These are phyloP conservation scores for Boeremia exigua DNA, from an alignment of 2,329 filamentous ascomycete species.

Conservation along the genomic window DNA sequence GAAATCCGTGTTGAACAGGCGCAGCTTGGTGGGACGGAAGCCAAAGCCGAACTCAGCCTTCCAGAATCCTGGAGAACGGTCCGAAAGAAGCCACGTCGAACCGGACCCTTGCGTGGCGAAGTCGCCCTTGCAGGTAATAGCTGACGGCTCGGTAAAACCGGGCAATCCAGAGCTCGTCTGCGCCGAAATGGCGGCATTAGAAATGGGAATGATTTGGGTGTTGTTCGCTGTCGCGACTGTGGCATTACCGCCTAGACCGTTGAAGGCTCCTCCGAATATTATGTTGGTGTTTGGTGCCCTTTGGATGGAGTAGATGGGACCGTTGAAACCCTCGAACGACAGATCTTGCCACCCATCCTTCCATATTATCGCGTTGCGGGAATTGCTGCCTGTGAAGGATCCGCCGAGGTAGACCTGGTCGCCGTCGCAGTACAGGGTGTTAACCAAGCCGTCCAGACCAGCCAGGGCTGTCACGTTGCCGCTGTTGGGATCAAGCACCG, in stretches of 20 bases:
- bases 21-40: constrained; percentile 85
- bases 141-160: constrained; percentile 77
- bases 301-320: constrained; percentile 83
- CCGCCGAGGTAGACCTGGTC: constrained; percentile 91
- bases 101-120: constrained; percentile 68
- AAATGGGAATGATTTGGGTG: constrained; percentile 82
- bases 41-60: constrained; percentile 80
- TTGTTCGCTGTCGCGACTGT: constrained; percentile 71
- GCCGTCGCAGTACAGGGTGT: constrained; percentile 81
- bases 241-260: constrained; percentile 83
- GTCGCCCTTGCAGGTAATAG: constrained; percentile 80
- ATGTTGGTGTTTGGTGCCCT: constrained; percentile 83
- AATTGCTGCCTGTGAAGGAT: constrained; percentile 78
- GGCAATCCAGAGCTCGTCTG: constrained; percentile 65
- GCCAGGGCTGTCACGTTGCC: constrained; percentile 73
- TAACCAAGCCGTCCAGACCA: constrained; percentile 85
- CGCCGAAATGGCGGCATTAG: constrained; percentile 74
- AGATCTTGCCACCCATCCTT: constrained; percentile 73
- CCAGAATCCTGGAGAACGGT: constrained; percentile 81
- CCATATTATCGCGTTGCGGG: constrained; percentile 91
- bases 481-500: constrained; percentile 77
- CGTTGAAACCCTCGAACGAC: constrained; percentile 93
- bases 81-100: constrained; percentile 82
- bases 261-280: constrained; percentile 90
- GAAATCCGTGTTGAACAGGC: constrained; percentile 84